Evolutionary conservation across 2,329 filamentous ascomycete species (phyloP).

Genomic region (Aurifilum marmelostoma): DNA sequence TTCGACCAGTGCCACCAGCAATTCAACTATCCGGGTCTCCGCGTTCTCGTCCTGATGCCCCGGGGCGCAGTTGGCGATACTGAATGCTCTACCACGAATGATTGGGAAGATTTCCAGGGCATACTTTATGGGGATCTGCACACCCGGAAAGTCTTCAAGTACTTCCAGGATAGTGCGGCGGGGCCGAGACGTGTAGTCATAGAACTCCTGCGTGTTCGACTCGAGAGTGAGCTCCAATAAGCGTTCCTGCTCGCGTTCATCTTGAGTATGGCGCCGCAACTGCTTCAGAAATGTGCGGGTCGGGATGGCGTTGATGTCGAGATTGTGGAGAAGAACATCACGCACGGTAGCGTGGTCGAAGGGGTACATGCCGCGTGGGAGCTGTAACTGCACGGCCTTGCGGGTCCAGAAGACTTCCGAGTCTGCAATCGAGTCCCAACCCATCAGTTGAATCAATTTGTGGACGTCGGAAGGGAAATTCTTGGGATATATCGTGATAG

Average conservation of each 20-base stretch:
- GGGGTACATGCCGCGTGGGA: constrained; percentile 42
- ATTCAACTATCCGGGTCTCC: constrained; percentile 54
- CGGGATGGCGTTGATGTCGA: constrained; percentile 90
- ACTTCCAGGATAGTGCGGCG: constrained; percentile 91
- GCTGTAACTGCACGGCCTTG: not conserved
- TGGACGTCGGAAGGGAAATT: constrained; percentile 85
- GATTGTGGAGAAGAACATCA: constrained; percentile 75
- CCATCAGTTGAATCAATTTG: constrained; percentile 75
- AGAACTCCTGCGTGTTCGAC: constrained; percentile 85
- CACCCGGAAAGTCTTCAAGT: constrained; percentile 83
- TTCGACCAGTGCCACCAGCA: constrained; percentile 86
- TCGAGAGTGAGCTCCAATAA: constrained; percentile 82
- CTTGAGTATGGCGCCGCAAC: constrained; percentile 73
- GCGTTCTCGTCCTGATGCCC: constrained; percentile 8
- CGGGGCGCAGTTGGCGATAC: constrained; percentile 74
- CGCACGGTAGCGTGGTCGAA: constrained; percentile 65
- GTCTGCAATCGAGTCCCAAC: constrained; percentile 76
- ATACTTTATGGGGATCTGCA: constrained; percentile 78
- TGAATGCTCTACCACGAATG: constrained; percentile 90
- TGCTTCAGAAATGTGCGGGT: constrained; percentile 82
- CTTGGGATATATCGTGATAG: constrained; percentile 81
- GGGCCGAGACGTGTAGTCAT: constrained; percentile 91
- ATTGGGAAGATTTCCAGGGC: constrained; percentile 75
- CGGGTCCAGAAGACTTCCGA: constrained; percentile 42
- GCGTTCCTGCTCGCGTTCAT: constrained; percentile 76